Evolutionary conservation across 2,329 filamentous ascomycete species (phyloP), one percentile per base, ranked within the genome.

Genomic region (Xylariaceae sp.): DNA sequence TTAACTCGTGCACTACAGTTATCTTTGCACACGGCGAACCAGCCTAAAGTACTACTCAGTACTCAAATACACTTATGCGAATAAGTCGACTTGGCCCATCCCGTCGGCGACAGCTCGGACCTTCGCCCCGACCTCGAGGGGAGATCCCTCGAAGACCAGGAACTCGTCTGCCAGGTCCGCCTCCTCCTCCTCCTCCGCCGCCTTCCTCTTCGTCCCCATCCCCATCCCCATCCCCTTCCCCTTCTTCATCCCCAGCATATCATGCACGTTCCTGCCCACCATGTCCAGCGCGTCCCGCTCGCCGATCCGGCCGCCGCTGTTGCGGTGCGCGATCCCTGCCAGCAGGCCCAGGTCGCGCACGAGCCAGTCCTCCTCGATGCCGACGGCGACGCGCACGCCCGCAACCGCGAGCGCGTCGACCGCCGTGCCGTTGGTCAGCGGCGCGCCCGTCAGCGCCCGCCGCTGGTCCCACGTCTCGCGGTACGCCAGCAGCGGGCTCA

Each of bases 341-440:
- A 73, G 56, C 35, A 82, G 57, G 0, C 65, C 70, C 40, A 83
- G 46, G 40, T 82, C 73, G 19, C 76, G 63, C 3, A 80, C 65
- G 32, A 74, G 50, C 75, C 73, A 82, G 44, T 79, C 74, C 49
- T 81, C 75, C 26, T 69, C 63, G 4, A 78, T 63, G 1, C 76
- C 73, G 16, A 82, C 66, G 0, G 68, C 78, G 1, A 71, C 63
- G 3, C 58, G 50, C 0, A 82, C 77, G 2, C 77, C 77, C 0
- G 76, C 77, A 6, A 67, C 65, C 1, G 78, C 44, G 1, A 83
- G 64, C 10, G 49, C 53, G 40, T 82, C 75, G 4, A 79, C 59
- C 0, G 68, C 67, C 1, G 78, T 82, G 17, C 77, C 76, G 45
- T 80, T 79, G 1, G 77, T 79, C 1, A 83, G 62, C 1, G 79